Evolutionary conservation across 116 monocot species (phyloP), one percentile per base, ranked within the genome.

Genomic region (Cymodocea nodosa): DNA sequence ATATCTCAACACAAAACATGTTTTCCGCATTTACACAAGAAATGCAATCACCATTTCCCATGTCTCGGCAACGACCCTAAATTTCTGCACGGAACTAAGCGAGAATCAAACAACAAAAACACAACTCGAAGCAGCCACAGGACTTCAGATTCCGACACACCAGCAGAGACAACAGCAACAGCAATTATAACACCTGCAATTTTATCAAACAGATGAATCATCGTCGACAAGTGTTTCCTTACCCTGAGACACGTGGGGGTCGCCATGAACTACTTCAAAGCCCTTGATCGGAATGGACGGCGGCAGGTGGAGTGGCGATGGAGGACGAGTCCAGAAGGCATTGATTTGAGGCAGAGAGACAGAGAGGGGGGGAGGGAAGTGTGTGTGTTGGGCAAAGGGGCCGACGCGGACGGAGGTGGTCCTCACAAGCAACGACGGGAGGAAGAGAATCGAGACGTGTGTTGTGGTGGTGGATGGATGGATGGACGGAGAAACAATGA

Each of bases 351-450:
- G 23, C 15, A 15, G 61, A 17, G 39, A 15, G 16, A 15, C 6
- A 36, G 15, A 23, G 22, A 59, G 7, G 13, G 2, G 12, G 39
- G 18, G 37, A 35, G 62, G 48, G 39, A 19, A 48, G 10, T 44
- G 35, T 63, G 63, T 3, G 24, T 15, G 16, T 17, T 15, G 53
- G 17, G 53, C n/a, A 54, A 12, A 4, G 61, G 36, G 25, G 25
- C 15, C 17, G 61, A 36, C 61, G 61, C 61, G 61, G 61, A 61
- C 15, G 61, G 25, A 16, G 37, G 61, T 35, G 36, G 35, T 35
- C 61, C 37, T 61, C 17, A n/a, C 54, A 54, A 54, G 2, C n/a
- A n/a, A 2, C n/a, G 18, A 1, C 30, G 6, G 54, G 54, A 54
- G 54, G 0, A 18, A 4, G 44, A 11, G 44, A 44, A 11, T 44